Conservation (phyloP, 2,329 filamentous ascomycete genomes). For the Aspergillus spinulosporus region DNA sequence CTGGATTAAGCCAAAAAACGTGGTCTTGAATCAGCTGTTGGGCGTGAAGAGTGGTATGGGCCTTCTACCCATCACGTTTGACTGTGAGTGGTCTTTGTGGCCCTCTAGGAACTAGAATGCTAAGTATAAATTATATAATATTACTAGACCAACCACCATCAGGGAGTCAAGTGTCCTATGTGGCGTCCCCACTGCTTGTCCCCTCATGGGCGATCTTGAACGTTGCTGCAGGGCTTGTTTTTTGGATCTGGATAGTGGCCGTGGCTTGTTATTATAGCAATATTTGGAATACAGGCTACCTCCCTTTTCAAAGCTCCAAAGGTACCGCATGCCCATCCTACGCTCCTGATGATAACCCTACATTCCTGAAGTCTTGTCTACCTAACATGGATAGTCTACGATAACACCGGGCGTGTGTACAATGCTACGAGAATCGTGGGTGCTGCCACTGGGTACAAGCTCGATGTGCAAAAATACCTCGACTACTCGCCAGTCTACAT, state of each 20-base stretch:
- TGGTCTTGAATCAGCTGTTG: conserved; percentile 32
- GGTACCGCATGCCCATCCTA: too few species aligned
- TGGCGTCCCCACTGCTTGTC: conserved; percentile 57
- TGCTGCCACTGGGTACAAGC: conserved; percentile 53
- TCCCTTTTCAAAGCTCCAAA: conserved; percentile 54
- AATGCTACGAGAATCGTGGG: conserved; percentile 64
- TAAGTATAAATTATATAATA: background rate
- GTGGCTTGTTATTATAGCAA: conserved; percentile 64
- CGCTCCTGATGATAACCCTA: too few species aligned
- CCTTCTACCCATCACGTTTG: conserved; percentile 39
- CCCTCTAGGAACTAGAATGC: conserved; percentile 40
- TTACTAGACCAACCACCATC: too few species aligned
- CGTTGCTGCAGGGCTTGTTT: conserved; percentile 63
- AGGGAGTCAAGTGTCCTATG: conserved; percentile 32
- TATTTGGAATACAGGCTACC: conserved; percentile 62
- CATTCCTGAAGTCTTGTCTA: background rate
- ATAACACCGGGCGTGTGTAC: conserved; percentile 65
- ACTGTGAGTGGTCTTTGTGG: conserved; percentile 39
- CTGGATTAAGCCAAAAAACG: conserved; percentile 32
- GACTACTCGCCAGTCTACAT: conserved; percentile 57
- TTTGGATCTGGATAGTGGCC: conserved; percentile 61
- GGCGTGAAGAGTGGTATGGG: conserved; percentile 33
- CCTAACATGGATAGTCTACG: conserved; percentile 53
- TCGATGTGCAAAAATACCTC: conserved; percentile 63
- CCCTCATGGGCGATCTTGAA: conserved; percentile 71